Evolutionary conservation across 768 basidiomycete genomes (phyloP).

Genomic region (Tylopilus sp.): DNA sequence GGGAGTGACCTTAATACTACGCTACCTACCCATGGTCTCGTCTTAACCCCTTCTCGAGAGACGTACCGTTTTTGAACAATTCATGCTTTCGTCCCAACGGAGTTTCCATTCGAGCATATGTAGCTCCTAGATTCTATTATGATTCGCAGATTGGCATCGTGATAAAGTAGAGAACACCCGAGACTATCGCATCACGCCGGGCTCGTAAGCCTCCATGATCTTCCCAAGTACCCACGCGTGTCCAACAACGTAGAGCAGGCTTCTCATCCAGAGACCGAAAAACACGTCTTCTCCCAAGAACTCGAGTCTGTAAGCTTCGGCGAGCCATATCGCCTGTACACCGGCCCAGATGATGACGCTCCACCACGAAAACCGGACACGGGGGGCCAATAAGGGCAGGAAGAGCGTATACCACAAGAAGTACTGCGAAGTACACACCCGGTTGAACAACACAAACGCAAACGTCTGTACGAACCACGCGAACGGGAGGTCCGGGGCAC

Average conservation of each 20-base stretch:
- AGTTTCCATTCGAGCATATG: constrained; percentile 9
- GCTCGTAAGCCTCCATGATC: constrained; percentile 50
- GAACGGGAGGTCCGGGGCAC: constrained; percentile 61
- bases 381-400: constrained; percentile 76
- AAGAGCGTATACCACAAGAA: constrained; percentile 96
- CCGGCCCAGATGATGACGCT: constrained; percentile 65
- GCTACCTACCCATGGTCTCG: constrained; percentile 22
- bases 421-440: constrained; percentile 98
- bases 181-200: background rate
- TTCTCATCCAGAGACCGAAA: constrained; percentile 70
- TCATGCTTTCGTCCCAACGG: constrained; percentile 16
- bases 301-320: constrained; percentile 88
- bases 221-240: constrained; percentile 78
- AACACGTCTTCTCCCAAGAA: constrained; percentile 78
- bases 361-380: constrained; percentile 48
- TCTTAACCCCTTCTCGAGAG: constrained; percentile 11
- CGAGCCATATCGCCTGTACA: constrained; percentile 84
- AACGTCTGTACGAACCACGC: constrained; percentile 92
- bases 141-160: background rate
- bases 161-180: background rate
- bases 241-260: constrained; percentile 68
- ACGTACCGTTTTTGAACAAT: constrained; percentile 7
- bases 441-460: constrained; percentile 93
- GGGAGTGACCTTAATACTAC: constrained; percentile 15
- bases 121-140: constrained; percentile 22